Evolutionary conservation across 805 yeast genomes (phyloP), one percentile per base, ranked within the genome.

Genomic region (Spathaspora girioi): DNA sequence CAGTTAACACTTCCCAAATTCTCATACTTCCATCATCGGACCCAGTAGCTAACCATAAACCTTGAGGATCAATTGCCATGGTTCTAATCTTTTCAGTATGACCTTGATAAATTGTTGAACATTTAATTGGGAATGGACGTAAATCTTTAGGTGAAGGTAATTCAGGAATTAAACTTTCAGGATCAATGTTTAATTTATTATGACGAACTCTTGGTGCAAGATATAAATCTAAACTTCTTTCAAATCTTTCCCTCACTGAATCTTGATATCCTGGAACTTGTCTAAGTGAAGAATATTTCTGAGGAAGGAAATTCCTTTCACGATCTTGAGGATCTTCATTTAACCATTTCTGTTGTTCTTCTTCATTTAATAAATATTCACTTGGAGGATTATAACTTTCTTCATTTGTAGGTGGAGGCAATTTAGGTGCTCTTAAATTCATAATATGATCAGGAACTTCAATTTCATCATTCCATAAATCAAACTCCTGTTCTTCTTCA

Each of bases 351-450:
- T 83, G 77, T 57, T 72, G 75, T 66, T 93, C 98, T 62, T 90
- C 93, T 46, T 83, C 87, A 12, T 83, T 83, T 54, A 89, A 72
- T 58, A 94, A 72, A 63, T 94, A 94, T 75, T 94, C 99, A 63
- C 80, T 97, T 5, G 99, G 99, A 38, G 99, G 99, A 65, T 94
- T 94, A 69, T 94, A 94, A 61, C 94, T 84, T 73, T 93, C 97
- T 59, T 93, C 99, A 65, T 94, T 83, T 0, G 97, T 89, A 52
- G 99, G 99, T 35, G 97, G 98, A 14, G 97, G 84, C 60, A 90
- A 60, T 68, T 94, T 93, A 38, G 99, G 99, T 14, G 99, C 99
- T 65, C 97, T 83, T 60, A 93, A 75, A 56, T 83, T 90, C 97
- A 91, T 91, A 45, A 90, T 76, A 68, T 92, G 97, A 63, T 91